Evolutionary conservation across 345 rosid species (phyloP), one percentile per base, ranked within the genome.

Genomic region (Zanthoxylum bungeanum): DNA sequence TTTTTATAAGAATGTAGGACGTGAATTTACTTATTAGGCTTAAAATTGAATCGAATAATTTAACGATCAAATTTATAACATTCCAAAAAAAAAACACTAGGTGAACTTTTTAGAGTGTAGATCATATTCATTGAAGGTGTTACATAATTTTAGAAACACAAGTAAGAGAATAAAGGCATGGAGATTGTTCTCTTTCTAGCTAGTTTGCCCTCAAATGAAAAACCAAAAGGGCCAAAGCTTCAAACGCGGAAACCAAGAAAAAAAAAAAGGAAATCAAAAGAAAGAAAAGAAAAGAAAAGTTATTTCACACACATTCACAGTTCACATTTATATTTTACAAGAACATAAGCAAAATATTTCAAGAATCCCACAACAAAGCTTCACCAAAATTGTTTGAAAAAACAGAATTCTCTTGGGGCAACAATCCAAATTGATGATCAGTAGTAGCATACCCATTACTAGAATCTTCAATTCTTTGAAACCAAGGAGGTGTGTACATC

Each of bases 401-500:
- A 37, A 62, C 14, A 34, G 27, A 16, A 14, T 7, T 71, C 46
- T 70, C 75, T 52, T n/a, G n/a, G n/a, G 70, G 73, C 24, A 66
- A 12, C 46, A 8, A 24, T 19, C 40, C 63, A 9, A 28, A 60
- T 24, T 65, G 57, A 53, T 69, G n/a, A n/a, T n/a, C n/a, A n/a
- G n/a, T 68, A 51, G 58, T 31, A 36, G 27, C 36, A 34, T 59
- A 39, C 25, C 73, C 73, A 50, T 40, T 61, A 7, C 74, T n/a
- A n/a, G n/a, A 79, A 27, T 77, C 85, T 52, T 86, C 87, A 64
- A 63, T 68, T 53, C 63, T 66, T 58, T 83, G 82, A 6, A 80
- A 78, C 84, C 86, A 86, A 0, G 86, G 87, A 4, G 86, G 80
- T 4, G 81, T 74, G 60, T 78, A 78, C 27, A 80, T 68, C 83